Percentiles rank a stretch among this genome's conserved stretches.
Evolutionary conservation across 148 eudicot genomes (phyloP).

Genomic region (Persicaria maculosa): DNA sequence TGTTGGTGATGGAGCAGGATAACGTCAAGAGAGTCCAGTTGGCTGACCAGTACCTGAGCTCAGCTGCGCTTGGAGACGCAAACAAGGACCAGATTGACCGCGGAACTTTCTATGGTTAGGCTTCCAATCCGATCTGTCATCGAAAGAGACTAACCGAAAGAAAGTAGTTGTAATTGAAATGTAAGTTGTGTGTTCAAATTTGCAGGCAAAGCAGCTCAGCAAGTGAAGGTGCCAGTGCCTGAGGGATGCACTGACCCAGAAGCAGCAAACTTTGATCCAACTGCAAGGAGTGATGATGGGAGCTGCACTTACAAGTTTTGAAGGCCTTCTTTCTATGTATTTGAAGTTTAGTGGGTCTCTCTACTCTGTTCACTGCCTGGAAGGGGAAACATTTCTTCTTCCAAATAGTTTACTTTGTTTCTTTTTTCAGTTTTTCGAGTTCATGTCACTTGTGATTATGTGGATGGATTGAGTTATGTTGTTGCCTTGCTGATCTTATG

Average conservation of each 20-base stretch:
- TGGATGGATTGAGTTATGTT: constrained; percentile 12
- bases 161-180: too few relatives aligned
- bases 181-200: background rate
- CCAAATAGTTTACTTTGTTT: constrained; percentile 8
- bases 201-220: constrained; percentile 82
- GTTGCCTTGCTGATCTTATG: background rate
- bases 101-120: constrained; percentile 60
- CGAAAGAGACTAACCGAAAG: too few relatives aligned
- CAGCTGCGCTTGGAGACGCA: constrained; percentile 90
- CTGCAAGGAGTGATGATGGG: constrained; percentile 90
- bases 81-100: constrained; percentile 57
- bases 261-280: constrained; percentile 61
- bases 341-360: background rate
- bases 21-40: constrained; percentile 95
- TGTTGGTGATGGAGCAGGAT: constrained; percentile 87
- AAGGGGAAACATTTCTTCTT: constrained; percentile 14
- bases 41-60: constrained; percentile 65
- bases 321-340: constrained; percentile 11
- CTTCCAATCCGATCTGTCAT: background rate
- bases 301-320: constrained; percentile 57
- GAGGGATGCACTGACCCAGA: constrained; percentile 82
- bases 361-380: constrained; percentile 1
- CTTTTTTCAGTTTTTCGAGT: constrained; percentile 15
- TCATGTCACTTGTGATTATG: constrained; percentile 26
- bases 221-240: constrained; percentile 50